Percentiles rank a stretch among this genome's conserved stretches.
Conservation (phyloP, 2,329 filamentous ascomycete species). For the Alternaria incomplexa region DNA sequence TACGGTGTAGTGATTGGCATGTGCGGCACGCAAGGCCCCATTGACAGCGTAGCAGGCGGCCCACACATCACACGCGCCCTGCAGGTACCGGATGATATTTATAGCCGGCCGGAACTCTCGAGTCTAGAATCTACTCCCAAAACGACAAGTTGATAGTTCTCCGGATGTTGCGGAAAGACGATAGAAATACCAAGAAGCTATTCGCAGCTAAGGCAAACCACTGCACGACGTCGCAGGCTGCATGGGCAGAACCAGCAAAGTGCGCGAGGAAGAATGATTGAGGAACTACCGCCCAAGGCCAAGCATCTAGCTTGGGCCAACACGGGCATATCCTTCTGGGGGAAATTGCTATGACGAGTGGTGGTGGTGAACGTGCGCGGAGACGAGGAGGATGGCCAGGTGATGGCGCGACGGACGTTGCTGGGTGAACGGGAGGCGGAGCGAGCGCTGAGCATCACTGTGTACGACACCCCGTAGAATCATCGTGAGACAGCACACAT, state of each 20-base stretch:
- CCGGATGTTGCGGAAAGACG: conserved; percentile 5
- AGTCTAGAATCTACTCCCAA: neutral
- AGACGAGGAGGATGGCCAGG: neutral
- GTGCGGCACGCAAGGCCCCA: neutral
- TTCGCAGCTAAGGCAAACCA: neutral
- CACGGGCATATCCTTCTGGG: neutral
- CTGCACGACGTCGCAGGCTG: neutral
- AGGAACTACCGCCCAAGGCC: neutral
- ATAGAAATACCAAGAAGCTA: neutral
- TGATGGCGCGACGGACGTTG: conserved; percentile 6
- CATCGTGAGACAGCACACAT: conserved; percentile 9
- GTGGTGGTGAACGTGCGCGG: conserved; percentile 11
- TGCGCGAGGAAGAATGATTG: neutral
- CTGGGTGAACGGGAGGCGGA: conserved; percentile 23
- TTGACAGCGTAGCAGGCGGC: neutral
- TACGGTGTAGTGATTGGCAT: neutral
- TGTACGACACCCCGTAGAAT: neutral
- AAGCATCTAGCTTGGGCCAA: neutral
- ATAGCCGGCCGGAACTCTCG: neutral
- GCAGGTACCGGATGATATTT: neutral
- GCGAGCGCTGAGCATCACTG: neutral
- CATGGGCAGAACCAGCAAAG: neutral
- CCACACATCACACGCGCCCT: neutral
- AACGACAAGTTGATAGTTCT: neutral
- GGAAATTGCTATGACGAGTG: neutral